These are phyloP conservation scores for Bolboschoenus planiculmis DNA, from an alignment of 176 grass and related monocot species.

Conservation along the genomic window DNA sequence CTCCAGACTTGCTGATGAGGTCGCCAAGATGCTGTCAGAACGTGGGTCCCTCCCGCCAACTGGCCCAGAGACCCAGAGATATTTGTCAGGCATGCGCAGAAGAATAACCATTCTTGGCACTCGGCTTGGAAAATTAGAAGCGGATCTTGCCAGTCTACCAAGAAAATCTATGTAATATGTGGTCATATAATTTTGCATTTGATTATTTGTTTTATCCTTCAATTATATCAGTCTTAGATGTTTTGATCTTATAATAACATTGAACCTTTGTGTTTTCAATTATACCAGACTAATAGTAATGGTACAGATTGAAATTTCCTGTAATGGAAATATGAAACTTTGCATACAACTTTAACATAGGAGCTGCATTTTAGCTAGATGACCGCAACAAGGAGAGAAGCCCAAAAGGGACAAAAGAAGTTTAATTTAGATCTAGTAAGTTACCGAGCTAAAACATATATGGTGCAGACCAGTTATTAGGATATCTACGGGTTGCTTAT, in stretches of 20 bases:
- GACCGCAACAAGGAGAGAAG: neutral
- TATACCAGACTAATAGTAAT: neutral
- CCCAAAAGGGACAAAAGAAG: neutral
- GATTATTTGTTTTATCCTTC: neutral
- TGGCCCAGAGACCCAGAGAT: slow-evolving; percentile 60
- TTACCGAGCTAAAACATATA: neutral
- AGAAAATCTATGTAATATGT: slow-evolving; percentile 74
- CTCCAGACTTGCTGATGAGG: slow-evolving; percentile 70
- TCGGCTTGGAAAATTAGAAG: slow-evolving; percentile 63
- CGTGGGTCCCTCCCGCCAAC: slow-evolving; percentile 73
- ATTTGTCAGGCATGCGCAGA: slow-evolving; percentile 56
- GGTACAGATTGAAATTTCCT: neutral
- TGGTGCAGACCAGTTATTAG: neutral
- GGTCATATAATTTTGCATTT: neutral
- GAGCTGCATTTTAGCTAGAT: neutral
- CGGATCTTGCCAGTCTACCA: slow-evolving; percentile 53
- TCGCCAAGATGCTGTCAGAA: slow-evolving; percentile 70
- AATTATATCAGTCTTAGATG: neutral
- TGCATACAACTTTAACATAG: neutral
- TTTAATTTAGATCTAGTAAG: neutral
- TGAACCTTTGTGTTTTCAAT: neutral
- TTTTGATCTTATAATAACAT: neutral
- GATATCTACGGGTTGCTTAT: neutral
- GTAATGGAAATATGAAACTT: neutral
- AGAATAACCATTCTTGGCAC: slow-evolving; percentile 83